Evolutionary conservation across 805 yeast species (phyloP).

Genomic region (Yarrowia bubula): DNA sequence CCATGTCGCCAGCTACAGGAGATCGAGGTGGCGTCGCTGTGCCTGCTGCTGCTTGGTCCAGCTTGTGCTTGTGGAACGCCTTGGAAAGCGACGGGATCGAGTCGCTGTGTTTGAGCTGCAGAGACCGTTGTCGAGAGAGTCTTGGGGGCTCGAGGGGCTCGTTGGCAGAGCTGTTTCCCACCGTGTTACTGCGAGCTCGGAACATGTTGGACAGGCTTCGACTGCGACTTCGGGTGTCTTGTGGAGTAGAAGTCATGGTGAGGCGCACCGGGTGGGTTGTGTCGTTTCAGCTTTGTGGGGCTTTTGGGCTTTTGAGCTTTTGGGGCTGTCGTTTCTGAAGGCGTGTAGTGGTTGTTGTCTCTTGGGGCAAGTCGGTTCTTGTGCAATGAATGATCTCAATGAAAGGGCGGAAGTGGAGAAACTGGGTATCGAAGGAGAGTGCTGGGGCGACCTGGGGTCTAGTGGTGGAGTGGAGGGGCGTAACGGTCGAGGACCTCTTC

Average conservation of each 20-base stretch:
- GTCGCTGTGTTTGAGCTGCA: slow-evolving; percentile 18
- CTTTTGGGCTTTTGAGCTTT: not conserved
- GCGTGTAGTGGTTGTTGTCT: not conserved
- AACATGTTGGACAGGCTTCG: slow-evolving; percentile 23
- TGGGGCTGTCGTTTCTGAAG: not conserved
- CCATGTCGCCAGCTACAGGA: not conserved
- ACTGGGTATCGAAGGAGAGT: not conserved
- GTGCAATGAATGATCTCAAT: not conserved
- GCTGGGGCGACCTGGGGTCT: not conserved
- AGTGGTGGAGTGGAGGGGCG: not conserved
- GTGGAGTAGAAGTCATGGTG: slow-evolving; percentile 9
- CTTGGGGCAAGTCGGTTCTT: not conserved
- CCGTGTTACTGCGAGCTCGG: slow-evolving; percentile 14
- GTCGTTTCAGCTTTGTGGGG: not conserved
- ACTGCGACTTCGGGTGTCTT: slow-evolving; percentile 11
- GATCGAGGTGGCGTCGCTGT: slow-evolving; percentile 20
- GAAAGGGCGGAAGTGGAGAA: not conserved
- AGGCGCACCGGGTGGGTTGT: not conserved
- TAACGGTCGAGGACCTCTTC: slow-evolving; percentile 12
- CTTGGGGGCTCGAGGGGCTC: slow-evolving; percentile 13
- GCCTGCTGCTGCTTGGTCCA: not conserved
- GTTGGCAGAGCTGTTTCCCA: not conserved
- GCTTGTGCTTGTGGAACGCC: not conserved
- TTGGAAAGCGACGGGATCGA: not conserved
- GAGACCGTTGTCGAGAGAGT: slow-evolving; percentile 10